phyloP scores from a whole-genome alignment of 768 basidiomycete species.

The Xerocomellus amylosporus region DNA sequence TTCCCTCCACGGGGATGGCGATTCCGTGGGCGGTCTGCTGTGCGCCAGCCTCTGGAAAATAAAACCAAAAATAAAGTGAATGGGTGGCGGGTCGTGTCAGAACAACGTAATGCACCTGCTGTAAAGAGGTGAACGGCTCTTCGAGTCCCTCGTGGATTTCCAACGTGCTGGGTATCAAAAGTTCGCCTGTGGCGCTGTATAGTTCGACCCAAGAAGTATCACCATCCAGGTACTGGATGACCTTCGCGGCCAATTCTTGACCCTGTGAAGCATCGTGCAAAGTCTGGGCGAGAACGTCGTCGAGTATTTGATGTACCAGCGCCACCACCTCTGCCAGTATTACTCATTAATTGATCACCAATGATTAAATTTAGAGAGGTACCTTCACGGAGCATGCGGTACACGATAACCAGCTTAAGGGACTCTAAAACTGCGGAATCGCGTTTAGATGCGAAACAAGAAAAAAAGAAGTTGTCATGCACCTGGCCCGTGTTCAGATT shows the following conservation, averaged over 20 bases:
- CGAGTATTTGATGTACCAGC: constrained; percentile 52
- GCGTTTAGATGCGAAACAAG: constrained; percentile 3
- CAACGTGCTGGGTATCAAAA: constrained; percentile 48
- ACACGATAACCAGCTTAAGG: constrained; percentile 62
- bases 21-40: constrained; percentile 39
- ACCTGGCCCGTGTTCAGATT: constrained; percentile 63
- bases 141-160: constrained; percentile 31
- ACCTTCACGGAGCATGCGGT: constrained; percentile 86
- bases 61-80: constrained; percentile 28
- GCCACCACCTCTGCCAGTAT: constrained; percentile 59
- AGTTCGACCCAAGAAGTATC: constrained; percentile 66
- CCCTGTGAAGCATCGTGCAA: constrained; percentile 37
- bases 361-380: constrained; percentile 1
- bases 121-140: constrained; percentile 24
- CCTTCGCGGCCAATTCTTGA: constrained; percentile 42
- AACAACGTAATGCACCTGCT: constrained; percentile 31
- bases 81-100: constrained; percentile 26
- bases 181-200: constrained; percentile 69
- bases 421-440: constrained; percentile 53
- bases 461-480: constrained; percentile 5
- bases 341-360: constrained; percentile 5
- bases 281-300: constrained; percentile 38
- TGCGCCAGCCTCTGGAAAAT: constrained; percentile 34
- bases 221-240: constrained; percentile 58
- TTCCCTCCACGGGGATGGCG: constrained; percentile 57